Evolutionary conservation across 2,329 filamentous ascomycete species (phyloP).

Genomic region (Amauroascus verrucosus): DNA sequence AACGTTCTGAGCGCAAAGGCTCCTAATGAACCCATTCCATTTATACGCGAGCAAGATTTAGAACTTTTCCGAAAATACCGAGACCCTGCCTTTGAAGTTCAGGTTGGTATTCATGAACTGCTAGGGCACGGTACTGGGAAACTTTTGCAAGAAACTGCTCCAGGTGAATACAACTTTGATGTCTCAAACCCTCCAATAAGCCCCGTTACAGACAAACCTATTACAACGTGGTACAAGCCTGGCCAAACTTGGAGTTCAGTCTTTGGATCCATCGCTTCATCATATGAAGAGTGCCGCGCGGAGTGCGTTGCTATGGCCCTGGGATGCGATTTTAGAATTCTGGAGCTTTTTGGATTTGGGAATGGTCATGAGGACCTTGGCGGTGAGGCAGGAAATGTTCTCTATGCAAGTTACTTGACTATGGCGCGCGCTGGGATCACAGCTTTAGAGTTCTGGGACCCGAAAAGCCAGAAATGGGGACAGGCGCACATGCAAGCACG

Average conservation of each 20-base stretch:
- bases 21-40: constrained; percentile 83
- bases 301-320: constrained; percentile 90
- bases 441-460: constrained; percentile 90
- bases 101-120: constrained; percentile 90
- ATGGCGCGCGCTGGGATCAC: constrained; percentile 91
- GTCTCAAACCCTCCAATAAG: constrained; percentile 67
- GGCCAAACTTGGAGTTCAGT: constrained; percentile 92
- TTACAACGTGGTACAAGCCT: constrained; percentile 84
- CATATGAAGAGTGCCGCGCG: constrained; percentile 89
- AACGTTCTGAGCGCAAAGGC: constrained; percentile 89
- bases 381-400: constrained; percentile 69
- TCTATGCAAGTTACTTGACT: constrained; percentile 77
- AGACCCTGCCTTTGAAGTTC: constrained; percentile 83
- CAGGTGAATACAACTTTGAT: constrained; percentile 83
- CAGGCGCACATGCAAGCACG: constrained; percentile 86
- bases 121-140: constrained; percentile 85
- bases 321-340: constrained; percentile 75
- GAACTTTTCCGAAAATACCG: constrained; percentile 71
- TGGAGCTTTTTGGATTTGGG: constrained; percentile 86
- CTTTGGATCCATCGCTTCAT: constrained; percentile 76
- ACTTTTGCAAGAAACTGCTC: constrained; percentile 75
- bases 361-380: constrained; percentile 63
- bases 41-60: constrained; percentile 70
- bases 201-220: constrained; percentile 65
- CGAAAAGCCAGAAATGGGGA: constrained; percentile 81